Evolutionary conservation across 208 protist genomes (phyloP).

Genomic region (Strigomonas oncopelti): DNA sequence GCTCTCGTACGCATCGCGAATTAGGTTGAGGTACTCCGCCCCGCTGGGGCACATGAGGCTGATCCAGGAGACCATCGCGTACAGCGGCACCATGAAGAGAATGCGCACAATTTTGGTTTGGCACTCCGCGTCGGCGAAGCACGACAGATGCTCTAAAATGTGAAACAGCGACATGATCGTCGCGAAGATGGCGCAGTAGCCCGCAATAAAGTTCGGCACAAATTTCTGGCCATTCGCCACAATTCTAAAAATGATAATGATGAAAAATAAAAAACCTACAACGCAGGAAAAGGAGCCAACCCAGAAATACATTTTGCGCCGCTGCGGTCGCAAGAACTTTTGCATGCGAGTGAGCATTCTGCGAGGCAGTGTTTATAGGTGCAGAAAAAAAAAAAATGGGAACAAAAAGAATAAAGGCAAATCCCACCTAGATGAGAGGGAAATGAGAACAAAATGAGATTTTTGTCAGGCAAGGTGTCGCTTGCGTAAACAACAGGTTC

Average conservation of each 20-base stretch:
- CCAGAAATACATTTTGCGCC: conserved; percentile 86
- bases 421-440: conserved; percentile 1
- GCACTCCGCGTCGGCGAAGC: conserved; percentile 86
- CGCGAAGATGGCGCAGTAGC: conserved; percentile 88
- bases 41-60: conserved; percentile 58
- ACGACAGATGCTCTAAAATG: conserved; percentile 89
- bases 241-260: conserved; percentile 55
- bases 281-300: conserved; percentile 72
- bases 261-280: conserved; percentile 64
- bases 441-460: neutral
- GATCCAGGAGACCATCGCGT: conserved; percentile 86
- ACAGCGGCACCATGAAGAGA: conserved; percentile 92
- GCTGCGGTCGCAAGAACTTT: conserved; percentile 23
- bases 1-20: conserved; percentile 91
- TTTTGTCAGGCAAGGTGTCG: neutral
- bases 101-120: conserved; percentile 92
- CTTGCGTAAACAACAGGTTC: neutral
- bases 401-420: conserved; percentile 7
- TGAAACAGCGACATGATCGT: conserved; percentile 83
- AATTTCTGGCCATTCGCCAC: conserved; percentile 40
- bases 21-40: conserved; percentile 87
- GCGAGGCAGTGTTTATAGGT: neutral
- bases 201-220: conserved; percentile 73
- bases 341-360: conserved; percentile 3
- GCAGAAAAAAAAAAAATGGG: neutral